A percentile compares a stretch with the other conserved stretches of the same genome.
Evolutionary conservation across 2,329 filamentous ascomycete genomes (phyloP).

Genomic region (Fusarium anthophilum): DNA sequence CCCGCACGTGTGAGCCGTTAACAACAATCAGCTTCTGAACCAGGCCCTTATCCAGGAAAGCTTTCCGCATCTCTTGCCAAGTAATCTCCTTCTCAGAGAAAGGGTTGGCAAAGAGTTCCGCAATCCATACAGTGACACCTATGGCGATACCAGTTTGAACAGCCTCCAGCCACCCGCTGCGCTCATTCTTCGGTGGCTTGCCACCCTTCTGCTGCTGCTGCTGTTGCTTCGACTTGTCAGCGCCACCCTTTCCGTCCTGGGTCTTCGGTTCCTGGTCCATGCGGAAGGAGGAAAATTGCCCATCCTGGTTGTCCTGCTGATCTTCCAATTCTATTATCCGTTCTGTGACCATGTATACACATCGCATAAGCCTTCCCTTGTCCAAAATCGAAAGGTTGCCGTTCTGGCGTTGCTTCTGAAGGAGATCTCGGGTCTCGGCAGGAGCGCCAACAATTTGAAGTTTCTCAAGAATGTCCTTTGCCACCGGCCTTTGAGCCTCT

Average conservation of each 20-base stretch:
- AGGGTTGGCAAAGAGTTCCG: slow-evolving; percentile 53
- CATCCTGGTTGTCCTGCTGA: slow-evolving; percentile 29
- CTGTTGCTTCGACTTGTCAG: slow-evolving; percentile 40
- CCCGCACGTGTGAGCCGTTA: slow-evolving; percentile 75
- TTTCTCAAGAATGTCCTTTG: slow-evolving; percentile 68
- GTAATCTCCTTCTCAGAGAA: slow-evolving; percentile 79
- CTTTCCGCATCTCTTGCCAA: slow-evolving; percentile 95
- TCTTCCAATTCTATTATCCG: slow-evolving; percentile 46
- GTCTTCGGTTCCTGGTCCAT: slow-evolving; percentile 37
- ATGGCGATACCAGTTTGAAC: slow-evolving; percentile 51
- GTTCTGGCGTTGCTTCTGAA: slow-evolving; percentile 64
- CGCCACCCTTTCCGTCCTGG: slow-evolving; percentile 31
- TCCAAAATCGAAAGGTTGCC: slow-evolving; percentile 60
- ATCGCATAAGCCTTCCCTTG: slow-evolving; percentile 51
- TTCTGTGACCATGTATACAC: slow-evolving; percentile 50
- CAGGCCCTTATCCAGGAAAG: slow-evolving; percentile 94
- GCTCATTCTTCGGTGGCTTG: slow-evolving; percentile 46
- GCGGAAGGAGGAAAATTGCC: slow-evolving; percentile 32
- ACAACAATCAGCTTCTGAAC: slow-evolving; percentile 92
- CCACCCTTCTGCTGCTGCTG: slow-evolving; percentile 46
- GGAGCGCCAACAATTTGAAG: slow-evolving; percentile 77
- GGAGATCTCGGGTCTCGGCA: slow-evolving; percentile 68
- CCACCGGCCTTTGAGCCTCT: slow-evolving; percentile 65
- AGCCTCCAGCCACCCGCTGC: slow-evolving; percentile 49
- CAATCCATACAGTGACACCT: slow-evolving; percentile 64